These are phyloP conservation scores for Ruellia speciosa DNA, from an alignment of 305 asterid species.

Conservation along the genomic window DNA sequence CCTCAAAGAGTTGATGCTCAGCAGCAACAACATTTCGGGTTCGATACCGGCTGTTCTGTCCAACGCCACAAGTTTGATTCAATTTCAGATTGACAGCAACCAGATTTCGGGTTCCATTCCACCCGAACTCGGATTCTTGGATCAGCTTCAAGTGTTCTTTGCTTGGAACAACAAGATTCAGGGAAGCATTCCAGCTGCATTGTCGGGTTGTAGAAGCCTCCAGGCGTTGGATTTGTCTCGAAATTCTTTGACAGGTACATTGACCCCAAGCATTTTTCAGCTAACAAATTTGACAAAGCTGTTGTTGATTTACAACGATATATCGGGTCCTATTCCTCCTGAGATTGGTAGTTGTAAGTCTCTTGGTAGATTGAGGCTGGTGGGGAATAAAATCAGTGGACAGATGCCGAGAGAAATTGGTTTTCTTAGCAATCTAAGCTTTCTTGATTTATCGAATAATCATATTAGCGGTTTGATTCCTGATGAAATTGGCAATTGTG, in stretches of 20 bases:
- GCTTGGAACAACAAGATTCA: conserved; percentile 84
- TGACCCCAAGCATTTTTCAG: conserved; percentile 55
- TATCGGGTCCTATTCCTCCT: conserved; percentile 64
- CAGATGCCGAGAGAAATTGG: conserved; percentile 60
- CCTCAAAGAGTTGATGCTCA: conserved; percentile 72
- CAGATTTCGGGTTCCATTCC: conserved; percentile 71
- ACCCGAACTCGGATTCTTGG: conserved; percentile 44
- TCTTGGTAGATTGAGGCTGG: conserved; percentile 50
- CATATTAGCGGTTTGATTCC: conserved; percentile 52
- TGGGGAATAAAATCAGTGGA: conserved; percentile 57
- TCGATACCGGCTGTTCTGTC: conserved; percentile 67
- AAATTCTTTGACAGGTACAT: conserved; percentile 56
- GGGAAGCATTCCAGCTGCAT: conserved; percentile 56
- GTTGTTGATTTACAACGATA: conserved; percentile 52
- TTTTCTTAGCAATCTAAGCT: conserved; percentile 40
- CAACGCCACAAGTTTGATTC: conserved; percentile 49
- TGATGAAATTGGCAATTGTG: conserved; percentile 62
- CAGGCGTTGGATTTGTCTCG: conserved; percentile 73
- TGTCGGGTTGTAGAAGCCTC: conserved; percentile 57
- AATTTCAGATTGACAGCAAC: conserved; percentile 68
- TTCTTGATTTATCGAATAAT: conserved; percentile 66
- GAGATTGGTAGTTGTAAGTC: conserved; percentile 66
- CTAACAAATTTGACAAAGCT: conserved; percentile 58
- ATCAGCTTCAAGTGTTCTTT: conserved; percentile 53
- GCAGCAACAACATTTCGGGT: conserved; percentile 75